phyloP scores from a whole-genome alignment of 805 yeast genomes.

The Yarrowia yakushimensis region DNA sequence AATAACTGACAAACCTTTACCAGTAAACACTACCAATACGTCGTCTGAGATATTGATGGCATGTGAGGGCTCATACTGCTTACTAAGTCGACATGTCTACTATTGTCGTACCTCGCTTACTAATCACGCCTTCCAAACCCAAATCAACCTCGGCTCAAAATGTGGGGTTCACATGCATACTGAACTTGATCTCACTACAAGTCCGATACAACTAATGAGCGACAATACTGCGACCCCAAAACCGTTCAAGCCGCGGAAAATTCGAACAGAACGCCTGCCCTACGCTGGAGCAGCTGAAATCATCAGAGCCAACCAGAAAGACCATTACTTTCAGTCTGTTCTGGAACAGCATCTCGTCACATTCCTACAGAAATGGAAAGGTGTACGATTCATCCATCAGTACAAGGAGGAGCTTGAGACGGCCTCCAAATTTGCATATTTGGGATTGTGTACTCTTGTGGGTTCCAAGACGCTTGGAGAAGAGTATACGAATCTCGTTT shows the following conservation, averaged over 20 bases:
- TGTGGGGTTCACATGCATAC: conserved; percentile 15
- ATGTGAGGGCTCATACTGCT: too few relatives aligned
- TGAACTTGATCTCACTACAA: background rate
- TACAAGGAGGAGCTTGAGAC: conserved; percentile 61
- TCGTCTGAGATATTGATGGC: too few relatives aligned
- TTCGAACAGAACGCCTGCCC: conserved; percentile 41
- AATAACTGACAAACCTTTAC: too few relatives aligned
- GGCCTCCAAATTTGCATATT: conserved; percentile 57
- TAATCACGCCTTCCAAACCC: background rate
- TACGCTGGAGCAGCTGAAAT: conserved; percentile 87
- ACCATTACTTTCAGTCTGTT: conserved; percentile 61
- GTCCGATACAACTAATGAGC: background rate
- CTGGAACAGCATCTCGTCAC: conserved; percentile 55
- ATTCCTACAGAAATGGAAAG: conserved; percentile 50
- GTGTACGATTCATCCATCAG: conserved; percentile 55
- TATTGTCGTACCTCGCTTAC: too few relatives aligned
- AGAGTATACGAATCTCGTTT: conserved; percentile 71
- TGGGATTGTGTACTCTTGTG: conserved; percentile 67
- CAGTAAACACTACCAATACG: too few relatives aligned
- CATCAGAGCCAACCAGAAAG: conserved; percentile 88
- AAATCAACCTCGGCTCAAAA: background rate
- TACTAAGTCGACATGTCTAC: too few relatives aligned
- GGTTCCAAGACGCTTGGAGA: conserved; percentile 89
- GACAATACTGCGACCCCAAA: conserved; percentile 37
- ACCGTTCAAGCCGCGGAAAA: background rate